These are phyloP conservation scores for Heterobasidion occidentale DNA, from an alignment of 1,284 basidiomycete genomes.

Conservation along the genomic window DNA sequence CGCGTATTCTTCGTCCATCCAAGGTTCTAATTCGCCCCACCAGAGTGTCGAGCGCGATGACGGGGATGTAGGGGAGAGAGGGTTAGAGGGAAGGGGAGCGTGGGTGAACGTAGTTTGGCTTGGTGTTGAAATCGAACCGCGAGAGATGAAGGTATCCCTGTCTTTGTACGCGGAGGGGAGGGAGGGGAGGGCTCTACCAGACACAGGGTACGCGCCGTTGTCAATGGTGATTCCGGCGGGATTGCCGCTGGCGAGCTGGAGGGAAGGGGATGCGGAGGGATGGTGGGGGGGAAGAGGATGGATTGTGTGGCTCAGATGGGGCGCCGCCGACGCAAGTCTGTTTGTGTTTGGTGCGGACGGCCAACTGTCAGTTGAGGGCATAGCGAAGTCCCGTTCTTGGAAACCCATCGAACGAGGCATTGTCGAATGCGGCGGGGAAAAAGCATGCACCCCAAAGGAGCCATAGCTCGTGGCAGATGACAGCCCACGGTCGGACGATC, in stretches of 20 bases:
- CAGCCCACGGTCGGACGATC: conserved; percentile 8
- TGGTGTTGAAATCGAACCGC: conserved; percentile 18
- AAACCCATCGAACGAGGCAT: conserved; percentile 25
- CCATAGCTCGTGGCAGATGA: conserved; percentile 11
- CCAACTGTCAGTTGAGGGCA: conserved; percentile 18
- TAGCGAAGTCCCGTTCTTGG: conserved; percentile 13
- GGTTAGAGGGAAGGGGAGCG: conserved; percentile 13
- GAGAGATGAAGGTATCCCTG: conserved; percentile 25
- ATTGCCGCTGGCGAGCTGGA: conserved; percentile 2
- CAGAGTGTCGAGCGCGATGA: conserved; percentile 50
- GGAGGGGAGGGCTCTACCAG: conserved; percentile 8
- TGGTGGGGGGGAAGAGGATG: conserved; percentile 6
- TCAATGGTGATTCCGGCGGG: conserved; percentile 15
- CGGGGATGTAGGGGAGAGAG: conserved; percentile 18
- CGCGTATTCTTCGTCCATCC: conserved; percentile 90
- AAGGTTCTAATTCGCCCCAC: conserved; percentile 80
- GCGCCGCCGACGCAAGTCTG: conserved; percentile 34
- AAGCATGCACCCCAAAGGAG: conserved; percentile 8
- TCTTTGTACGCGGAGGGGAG: conserved; percentile 25
- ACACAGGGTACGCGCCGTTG: conserved; percentile 12
- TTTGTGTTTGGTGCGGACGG: conserved; percentile 27
- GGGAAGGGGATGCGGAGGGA: conserved; percentile 2
- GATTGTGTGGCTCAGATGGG: conserved; percentile 11
- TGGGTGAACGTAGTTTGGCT: conserved; percentile 15
- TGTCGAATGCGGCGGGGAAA: conserved; percentile 18